Evolutionary conservation across 148 eudicot genomes (phyloP), one percentile per base, ranked within the genome.

Genomic region (Hydrangea macrophylla): DNA sequence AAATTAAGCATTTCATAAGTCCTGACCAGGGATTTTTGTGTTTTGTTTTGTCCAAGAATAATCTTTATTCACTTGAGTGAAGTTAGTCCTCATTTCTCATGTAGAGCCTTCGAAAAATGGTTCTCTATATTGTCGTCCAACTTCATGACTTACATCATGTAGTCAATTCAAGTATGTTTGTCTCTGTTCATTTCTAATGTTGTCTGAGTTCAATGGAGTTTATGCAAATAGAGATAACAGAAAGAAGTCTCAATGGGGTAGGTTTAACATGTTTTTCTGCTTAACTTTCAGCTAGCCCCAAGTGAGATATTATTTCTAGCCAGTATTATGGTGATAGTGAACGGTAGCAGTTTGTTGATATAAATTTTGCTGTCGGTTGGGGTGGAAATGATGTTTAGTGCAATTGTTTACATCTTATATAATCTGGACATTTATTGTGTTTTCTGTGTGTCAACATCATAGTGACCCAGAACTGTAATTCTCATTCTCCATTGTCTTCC

Each of bases 251-350:
- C 23, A 62, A 25, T 2, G 9, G 65, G 42, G 53, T 9, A n/a
- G 32, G 51, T 62, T 40, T 62, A 20, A 60, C 44, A 60, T n/a
- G 45, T 60, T 60, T 36, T 32, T 20, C 35, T 32, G 6, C 25
- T 62, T 32, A 1, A 0, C 12, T 39, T 62, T 44, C 18, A 42
- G 17, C n/a, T n/a, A n/a, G n/a, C n/a, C n/a, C n/a, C n/a, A n/a
- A n/a, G n/a, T n/a, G n/a, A n/a, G n/a, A n/a, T n/a, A 42, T 12
- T 8, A 42, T 7, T 42, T 42, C 15, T n/a, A n/a, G n/a, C 15
- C n/a, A 12, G 1, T 15, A 3, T 42, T 42, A 42, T 10, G 13
- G 50, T n/a, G n/a, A n/a, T n/a, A n/a, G n/a, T n/a, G n/a, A n/a
- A n/a, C n/a, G n/a, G 1, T 18, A 42, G 50, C 50, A 42, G 50